These are phyloP conservation scores for Myrica gale DNA, from an alignment of 306 rosid genomes.

Conservation along the genomic window DNA sequence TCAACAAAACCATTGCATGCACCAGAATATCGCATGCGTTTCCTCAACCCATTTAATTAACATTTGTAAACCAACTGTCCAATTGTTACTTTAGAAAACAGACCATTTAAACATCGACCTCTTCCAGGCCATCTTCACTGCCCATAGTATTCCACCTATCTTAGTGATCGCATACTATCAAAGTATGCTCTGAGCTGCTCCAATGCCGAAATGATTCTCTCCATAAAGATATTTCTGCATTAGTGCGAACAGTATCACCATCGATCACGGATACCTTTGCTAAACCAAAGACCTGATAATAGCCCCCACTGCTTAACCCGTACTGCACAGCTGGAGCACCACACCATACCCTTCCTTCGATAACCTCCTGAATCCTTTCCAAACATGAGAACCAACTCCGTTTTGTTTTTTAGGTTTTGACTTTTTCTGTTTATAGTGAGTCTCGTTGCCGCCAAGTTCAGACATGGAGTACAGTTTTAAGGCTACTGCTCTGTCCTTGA, in stretches of 20 bases:
- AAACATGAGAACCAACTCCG: conserved; percentile 32
- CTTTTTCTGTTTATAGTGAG: conserved; percentile 31
- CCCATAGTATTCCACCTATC: not conserved
- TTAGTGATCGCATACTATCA: conserved; percentile 27
- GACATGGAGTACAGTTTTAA: conserved; percentile 29
- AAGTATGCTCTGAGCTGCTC: conserved; percentile 39
- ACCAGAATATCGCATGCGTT: conserved; percentile 26
- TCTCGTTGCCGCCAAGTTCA: conserved; percentile 32
- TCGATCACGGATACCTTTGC: conserved; percentile 36
- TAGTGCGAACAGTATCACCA: conserved; percentile 47
- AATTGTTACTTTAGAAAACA: conserved; percentile 22
- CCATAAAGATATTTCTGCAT: conserved; percentile 28
- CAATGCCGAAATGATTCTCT: conserved; percentile 47
- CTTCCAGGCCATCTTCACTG: conserved; percentile 1
- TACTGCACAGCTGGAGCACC: conserved; percentile 63
- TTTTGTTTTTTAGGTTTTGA: conserved; percentile 27
- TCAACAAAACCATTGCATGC: conserved; percentile 32
- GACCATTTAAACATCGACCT: conserved; percentile 15
- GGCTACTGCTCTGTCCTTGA: conserved; percentile 40
- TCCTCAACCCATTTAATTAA: conserved; percentile 18
- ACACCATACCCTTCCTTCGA: conserved; percentile 30
- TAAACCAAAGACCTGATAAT: conserved; percentile 46
- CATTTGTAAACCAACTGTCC: conserved; percentile 10
- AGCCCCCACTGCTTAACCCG: conserved; percentile 47
- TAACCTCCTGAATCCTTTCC: conserved; percentile 35